phyloP scores from a whole-genome alignment of 495 filamentous ascomycete species.

The Penicillium malachiteum region DNA sequence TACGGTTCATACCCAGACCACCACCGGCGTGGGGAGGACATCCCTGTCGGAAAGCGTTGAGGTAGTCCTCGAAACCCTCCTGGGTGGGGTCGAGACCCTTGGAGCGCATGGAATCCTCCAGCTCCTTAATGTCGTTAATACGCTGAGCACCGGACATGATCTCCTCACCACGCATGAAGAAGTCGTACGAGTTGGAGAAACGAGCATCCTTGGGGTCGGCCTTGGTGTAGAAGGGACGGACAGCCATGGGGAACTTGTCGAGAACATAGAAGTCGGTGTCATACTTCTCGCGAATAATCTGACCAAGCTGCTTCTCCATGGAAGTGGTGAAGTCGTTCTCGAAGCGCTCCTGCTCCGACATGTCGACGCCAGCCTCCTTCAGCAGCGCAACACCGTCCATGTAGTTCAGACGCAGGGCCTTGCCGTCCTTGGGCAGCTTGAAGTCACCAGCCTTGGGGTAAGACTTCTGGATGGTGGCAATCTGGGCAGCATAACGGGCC shows the following conservation, averaged over 20 bases:
- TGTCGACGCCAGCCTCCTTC: conserved; percentile 74
- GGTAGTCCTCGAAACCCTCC: conserved; percentile 79
- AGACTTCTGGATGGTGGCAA: conserved; percentile 63
- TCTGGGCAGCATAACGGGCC: conserved; percentile 62
- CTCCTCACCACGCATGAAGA: conserved; percentile 92
- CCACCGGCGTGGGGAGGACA: conserved; percentile 83
- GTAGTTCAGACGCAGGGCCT: conserved; percentile 80
- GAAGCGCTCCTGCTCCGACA: conserved; percentile 76
- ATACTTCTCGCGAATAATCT: conserved; percentile 79
- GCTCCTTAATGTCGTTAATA: conserved; percentile 69
- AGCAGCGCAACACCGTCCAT: conserved; percentile 81
- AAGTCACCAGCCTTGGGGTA: conserved; percentile 58
- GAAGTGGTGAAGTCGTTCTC: conserved; percentile 64
- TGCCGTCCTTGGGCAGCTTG: conserved; percentile 61
- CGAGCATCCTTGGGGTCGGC: conserved; percentile 64
- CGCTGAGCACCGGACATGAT: conserved; percentile 87
- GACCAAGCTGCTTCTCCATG: conserved; percentile 87
- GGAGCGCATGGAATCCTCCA: conserved; percentile 64
- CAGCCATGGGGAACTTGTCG: conserved; percentile 83
- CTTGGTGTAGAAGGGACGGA: conserved; percentile 90
- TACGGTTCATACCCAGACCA: conserved; percentile 82
- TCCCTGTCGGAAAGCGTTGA: conserved; percentile 75
- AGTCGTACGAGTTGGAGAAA: conserved; percentile 83
- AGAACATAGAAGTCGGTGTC: conserved; percentile 89
- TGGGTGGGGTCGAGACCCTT: conserved; percentile 74